Conservation (phyloP, 106 monocot genomes). For the Dendrobium huoshanense region DNA sequence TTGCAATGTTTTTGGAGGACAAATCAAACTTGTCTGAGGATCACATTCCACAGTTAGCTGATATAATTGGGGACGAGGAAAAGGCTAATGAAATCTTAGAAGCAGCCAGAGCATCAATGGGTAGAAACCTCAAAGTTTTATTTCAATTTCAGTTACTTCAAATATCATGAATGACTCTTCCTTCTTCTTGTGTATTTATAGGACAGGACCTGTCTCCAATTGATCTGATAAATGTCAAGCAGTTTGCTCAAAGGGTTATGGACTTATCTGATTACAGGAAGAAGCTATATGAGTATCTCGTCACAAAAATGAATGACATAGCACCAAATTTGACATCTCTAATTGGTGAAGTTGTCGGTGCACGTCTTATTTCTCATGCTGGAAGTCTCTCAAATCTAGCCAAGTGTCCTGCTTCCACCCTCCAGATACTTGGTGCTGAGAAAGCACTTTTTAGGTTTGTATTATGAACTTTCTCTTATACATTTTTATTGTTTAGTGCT, state of each 20-base stretch:
- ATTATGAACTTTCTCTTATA: not conserved
- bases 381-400: constrained; percentile 89
- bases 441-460: constrained; percentile 92
- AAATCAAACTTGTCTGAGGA: constrained; percentile 71
- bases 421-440: constrained; percentile 94
- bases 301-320: constrained; percentile 81
- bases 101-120: constrained; percentile 98
- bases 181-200: constrained; percentile 20
- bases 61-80: constrained; percentile 86
- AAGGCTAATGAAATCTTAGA: constrained; percentile 90
- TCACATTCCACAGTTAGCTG: constrained; percentile 56
- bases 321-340: constrained; percentile 88
- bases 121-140: constrained; percentile 21
- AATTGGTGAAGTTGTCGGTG: constrained; percentile 89
- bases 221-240: constrained; percentile 81
- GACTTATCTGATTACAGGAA: constrained; percentile 78
- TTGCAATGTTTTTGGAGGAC: constrained; percentile 68
- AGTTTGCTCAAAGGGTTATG: constrained; percentile 77
- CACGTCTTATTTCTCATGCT: constrained; percentile 88
- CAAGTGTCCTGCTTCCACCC: constrained; percentile 80
- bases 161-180: not conserved
- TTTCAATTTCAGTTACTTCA: not conserved
- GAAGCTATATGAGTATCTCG: constrained; percentile 76
- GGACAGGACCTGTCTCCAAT: constrained; percentile 82
- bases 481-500: not conserved